These are phyloP conservation scores for Fraxinus ornus DNA, from an alignment of 305 asterid species.

Conservation along the genomic window DNA sequence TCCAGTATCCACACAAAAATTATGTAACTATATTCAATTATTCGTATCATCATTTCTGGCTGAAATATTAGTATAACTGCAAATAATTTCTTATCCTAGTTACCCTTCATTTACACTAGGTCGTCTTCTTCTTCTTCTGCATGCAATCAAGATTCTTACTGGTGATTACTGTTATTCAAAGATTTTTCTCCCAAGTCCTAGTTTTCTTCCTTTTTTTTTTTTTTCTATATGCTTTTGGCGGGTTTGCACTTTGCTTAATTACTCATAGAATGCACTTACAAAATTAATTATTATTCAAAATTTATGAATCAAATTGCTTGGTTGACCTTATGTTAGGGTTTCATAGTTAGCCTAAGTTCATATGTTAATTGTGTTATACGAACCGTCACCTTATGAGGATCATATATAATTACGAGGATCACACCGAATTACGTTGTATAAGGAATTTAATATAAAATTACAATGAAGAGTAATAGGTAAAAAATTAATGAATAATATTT, in stretches of 20 bases:
- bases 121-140: not conserved
- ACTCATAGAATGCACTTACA: not conserved
- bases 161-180: not conserved
- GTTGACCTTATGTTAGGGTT: not conserved
- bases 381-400: not conserved
- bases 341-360: not conserved
- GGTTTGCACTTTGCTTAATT: not conserved
- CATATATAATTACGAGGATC: not conserved
- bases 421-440: not conserved
- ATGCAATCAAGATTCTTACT: not conserved
- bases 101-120: not conserved
- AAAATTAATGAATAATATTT: too few relatives aligned
- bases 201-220: too few relatives aligned
- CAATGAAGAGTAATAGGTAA: too few relatives aligned
- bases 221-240: not conserved
- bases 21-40: too few relatives aligned
- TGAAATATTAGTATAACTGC: not conserved
- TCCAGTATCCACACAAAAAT: too few relatives aligned
- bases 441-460: too few relatives aligned
- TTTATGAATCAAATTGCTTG: not conserved
- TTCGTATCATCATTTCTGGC: not conserved
- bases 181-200: not conserved
- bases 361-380: not conserved
- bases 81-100: not conserved
- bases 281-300: too few relatives aligned